A percentile compares a stretch with the other conserved stretches of the same genome.
Evolutionary conservation across 1,139 yeast species (phyloP).

Genomic region (Debaryomyces psychrophilus): DNA sequence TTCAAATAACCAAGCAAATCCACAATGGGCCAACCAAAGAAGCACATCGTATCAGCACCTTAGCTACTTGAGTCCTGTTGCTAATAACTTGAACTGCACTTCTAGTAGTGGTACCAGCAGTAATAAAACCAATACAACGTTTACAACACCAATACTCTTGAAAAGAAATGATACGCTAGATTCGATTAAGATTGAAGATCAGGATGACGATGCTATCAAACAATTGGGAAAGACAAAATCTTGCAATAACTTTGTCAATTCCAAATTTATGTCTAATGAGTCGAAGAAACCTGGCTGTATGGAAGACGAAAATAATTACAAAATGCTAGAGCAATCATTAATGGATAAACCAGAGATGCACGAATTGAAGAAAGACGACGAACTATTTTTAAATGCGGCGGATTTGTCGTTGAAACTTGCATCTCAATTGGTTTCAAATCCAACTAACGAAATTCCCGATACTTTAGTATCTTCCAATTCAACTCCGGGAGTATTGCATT

Average conservation of each 20-base stretch:
- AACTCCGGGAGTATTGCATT: conserved; percentile 21
- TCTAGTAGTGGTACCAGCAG: conserved; percentile 10
- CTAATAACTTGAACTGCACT: conserved; percentile 6
- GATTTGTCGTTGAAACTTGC: conserved; percentile 32
- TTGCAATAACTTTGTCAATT: conserved; percentile 18
- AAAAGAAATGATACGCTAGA: conserved; percentile 32
- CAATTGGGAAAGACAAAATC: conserved; percentile 46
- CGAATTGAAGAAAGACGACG: conserved; percentile 11
- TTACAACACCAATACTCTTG: conserved; percentile 17
- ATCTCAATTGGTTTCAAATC: conserved; percentile 21
- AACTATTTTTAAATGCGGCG: conserved; percentile 22
- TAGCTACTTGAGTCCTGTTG: conserved; percentile 13
- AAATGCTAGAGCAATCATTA: conserved; percentile 6
- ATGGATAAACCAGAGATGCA: conserved; percentile 5
- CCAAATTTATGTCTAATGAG: conserved; percentile 3
- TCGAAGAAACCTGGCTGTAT: background rate
- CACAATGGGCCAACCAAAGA: conserved; percentile 7
- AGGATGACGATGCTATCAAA: conserved; percentile 50
- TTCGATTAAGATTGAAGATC: conserved; percentile 41
- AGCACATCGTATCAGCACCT: conserved; percentile 10
- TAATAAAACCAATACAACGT: conserved; percentile 10
- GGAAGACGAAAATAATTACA: conserved; percentile 1
- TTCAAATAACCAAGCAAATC: background rate
- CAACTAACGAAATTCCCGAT: conserved; percentile 13
- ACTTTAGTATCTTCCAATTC: conserved; percentile 21